Evolutionary conservation across 257 asterid species (phyloP).

Genomic region (Jaltomata sinuosa): DNA sequence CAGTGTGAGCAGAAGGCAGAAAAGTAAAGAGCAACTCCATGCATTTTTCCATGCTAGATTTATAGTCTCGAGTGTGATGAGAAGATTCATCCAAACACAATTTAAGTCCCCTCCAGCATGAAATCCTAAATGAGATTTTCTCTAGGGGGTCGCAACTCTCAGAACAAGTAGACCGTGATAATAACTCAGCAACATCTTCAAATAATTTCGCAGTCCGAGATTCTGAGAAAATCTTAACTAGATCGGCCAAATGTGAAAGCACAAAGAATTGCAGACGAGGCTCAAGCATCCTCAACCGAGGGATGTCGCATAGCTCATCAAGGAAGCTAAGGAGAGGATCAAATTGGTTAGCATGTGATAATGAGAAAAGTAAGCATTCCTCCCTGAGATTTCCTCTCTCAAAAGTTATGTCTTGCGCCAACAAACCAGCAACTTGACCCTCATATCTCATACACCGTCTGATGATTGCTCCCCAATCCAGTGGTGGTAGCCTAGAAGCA

Average conservation of each 20-base stretch:
- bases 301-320: constrained; percentile 63
- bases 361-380: constrained; percentile 69
- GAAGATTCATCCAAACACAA: constrained; percentile 47
- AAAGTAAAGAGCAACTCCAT: constrained; percentile 58
- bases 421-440: constrained; percentile 41
- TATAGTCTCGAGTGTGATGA: constrained; percentile 32
- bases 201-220: constrained; percentile 66
- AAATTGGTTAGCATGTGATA: constrained; percentile 57
- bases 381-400: constrained; percentile 60
- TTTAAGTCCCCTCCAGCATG: constrained; percentile 90
- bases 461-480: constrained; percentile 73
- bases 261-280: constrained; percentile 61
- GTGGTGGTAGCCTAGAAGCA: constrained; percentile 73
- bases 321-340: constrained; percentile 77
- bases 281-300: constrained; percentile 79
- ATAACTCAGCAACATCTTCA: constrained; percentile 55
- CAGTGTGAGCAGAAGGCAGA: constrained; percentile 32
- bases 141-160: constrained; percentile 32
- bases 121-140: constrained; percentile 46
- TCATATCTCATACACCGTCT: constrained; percentile 80
- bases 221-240: constrained; percentile 58
- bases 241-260: constrained; percentile 59
- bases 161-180: constrained; percentile 40
- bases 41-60: constrained; percentile 52
- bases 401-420: constrained; percentile 15